Percentiles rank a stretch among this genome's conserved stretches.
Conservation (phyloP, 106 monocot species). For the Platanthera guangdongensis region DNA sequence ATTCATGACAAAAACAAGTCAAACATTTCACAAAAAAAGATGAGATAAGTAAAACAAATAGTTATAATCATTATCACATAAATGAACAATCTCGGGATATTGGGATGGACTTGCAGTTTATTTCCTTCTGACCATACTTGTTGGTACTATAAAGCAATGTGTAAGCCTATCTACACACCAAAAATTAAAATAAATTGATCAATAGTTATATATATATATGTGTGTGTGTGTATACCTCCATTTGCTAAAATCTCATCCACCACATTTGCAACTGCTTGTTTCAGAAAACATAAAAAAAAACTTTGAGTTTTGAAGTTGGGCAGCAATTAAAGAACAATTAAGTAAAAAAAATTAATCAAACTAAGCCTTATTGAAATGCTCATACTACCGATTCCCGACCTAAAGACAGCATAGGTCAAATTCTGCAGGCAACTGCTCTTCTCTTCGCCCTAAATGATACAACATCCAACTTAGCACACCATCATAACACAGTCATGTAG, state of each 20-base stretch:
- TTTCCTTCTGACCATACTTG: not conserved
- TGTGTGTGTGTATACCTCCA: constrained; percentile 8
- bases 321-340: not conserved
- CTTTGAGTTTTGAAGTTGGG: not conserved
- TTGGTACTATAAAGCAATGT: no score
- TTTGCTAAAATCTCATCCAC: constrained; percentile 51
- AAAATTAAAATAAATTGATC: not conserved
- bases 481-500: not conserved
- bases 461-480: constrained; percentile 1
- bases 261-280: constrained; percentile 38
- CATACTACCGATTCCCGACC: constrained; percentile 94
- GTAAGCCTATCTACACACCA: no score
- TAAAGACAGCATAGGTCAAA: constrained; percentile 72
- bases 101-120: not conserved
- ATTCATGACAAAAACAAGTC: not conserved
- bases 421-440: constrained; percentile 52
- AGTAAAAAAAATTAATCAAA: constrained; percentile 1
- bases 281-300: constrained; percentile 10
- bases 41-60: not conserved
- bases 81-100: not conserved
- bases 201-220: not conserved
- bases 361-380: constrained; percentile 91
- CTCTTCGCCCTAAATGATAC: constrained; percentile 47
- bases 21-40: not conserved
- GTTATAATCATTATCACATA: not conserved